Evolutionary conservation across 2,329 filamentous ascomycete genomes (phyloP).

Genomic region (Blastomyces emzantsi): DNA sequence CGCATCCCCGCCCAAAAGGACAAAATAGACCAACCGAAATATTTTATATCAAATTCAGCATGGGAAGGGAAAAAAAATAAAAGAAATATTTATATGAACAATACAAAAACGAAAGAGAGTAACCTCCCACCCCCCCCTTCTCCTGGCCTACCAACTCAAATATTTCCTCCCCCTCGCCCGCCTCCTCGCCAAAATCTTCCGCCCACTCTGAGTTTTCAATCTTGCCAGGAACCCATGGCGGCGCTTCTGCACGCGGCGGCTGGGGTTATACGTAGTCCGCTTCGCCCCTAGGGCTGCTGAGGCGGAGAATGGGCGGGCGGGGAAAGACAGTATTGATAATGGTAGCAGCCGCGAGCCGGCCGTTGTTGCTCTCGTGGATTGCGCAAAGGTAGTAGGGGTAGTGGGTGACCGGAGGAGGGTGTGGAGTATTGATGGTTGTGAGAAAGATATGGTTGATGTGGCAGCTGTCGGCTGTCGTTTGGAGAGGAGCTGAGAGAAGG

Average conservation of each 20-base stretch:
- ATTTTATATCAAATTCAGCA: too few species aligned
- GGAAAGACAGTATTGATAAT: not conserved
- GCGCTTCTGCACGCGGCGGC: slow-evolving; percentile 51
- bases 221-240: slow-evolving; percentile 52
- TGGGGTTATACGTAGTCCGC: slow-evolving; percentile 51
- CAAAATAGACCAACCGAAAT: not conserved
- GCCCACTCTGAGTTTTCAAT: slow-evolving; percentile 44
- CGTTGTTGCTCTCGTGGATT: not conserved
- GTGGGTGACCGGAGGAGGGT: not conserved
- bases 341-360: not conserved
- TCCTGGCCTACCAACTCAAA: slow-evolving; percentile 41
- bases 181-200: slow-evolving; percentile 46
- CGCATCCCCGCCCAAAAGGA: not conserved
- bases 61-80: not conserved
- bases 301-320: slow-evolving; percentile 35
- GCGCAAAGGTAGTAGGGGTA: not conserved
- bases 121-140: not conserved
- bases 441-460: not conserved
- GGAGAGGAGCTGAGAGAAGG: slow-evolving; percentile 34
- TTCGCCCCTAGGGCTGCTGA: slow-evolving; percentile 35
- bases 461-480: slow-evolving; percentile 16
- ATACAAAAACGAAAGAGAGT: not conserved
- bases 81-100: not conserved
- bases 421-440: slow-evolving; percentile 15
- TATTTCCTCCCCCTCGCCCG: slow-evolving; percentile 45